Evolutionary conservation across 2,329 filamentous ascomycete species (phyloP), one percentile per base, ranked within the genome.

Genomic region (Ampelomyces quisqualis): DNA sequence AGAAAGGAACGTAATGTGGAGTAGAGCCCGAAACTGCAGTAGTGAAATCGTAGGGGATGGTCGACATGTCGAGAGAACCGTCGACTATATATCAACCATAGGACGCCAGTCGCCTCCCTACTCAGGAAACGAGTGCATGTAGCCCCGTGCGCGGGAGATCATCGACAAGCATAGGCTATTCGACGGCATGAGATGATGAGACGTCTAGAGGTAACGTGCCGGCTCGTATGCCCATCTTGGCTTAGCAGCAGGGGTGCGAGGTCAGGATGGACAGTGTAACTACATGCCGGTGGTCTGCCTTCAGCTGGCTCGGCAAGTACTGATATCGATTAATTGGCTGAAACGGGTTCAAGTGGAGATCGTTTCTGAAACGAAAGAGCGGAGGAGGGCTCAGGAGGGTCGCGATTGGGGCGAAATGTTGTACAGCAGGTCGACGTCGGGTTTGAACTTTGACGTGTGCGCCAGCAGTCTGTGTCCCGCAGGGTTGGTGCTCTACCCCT

Each of bases 301-400:
- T 21, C 27, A 44, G 20, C 35, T 32, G 10, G 38, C 47, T 51
- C 41, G 60, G 45, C 58, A 64, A 60, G 62, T 51, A 64, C 62
- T 38, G 44, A 20, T 24, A 10, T 15, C 19, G 10, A 26, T 17
- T 43, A 32, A 65, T 63, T 63, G 59, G 62, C 42, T 43, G 19
- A 36, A 43, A 38, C 36, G 23, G 22, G 26, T 47, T 49, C 40
- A 46, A 40, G 40, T 50, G 46, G 42, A 43, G 44, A 47, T 51
- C 58, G 61, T 64, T 57, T 57, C 27, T 62, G 60, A 65, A 64
- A 63, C 60, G 48, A 47, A 41, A 46, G 45, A 51, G 50, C 40
- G 49, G 50, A 52, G 47, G 31, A 41, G 43, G 44, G 40, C 45
- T 51, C 43, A 43, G 47, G 42, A 32, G 29, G 45, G 41, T 38